Base-by-base conservation (phyloP, 371 early-diverging fungal genomes). In the Rhizopus arrhizus region DNA sequence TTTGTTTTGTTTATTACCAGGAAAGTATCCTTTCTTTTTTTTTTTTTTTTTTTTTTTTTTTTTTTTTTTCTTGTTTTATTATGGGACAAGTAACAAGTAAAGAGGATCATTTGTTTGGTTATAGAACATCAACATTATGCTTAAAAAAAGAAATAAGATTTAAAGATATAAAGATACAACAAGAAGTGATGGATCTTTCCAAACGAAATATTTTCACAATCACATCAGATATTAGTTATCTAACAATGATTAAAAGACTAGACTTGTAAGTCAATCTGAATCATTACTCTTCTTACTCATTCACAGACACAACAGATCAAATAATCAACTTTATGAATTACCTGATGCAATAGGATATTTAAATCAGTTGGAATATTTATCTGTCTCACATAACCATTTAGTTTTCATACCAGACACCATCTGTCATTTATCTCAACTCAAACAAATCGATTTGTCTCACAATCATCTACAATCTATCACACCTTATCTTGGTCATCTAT, bases 331-430 rank as follows among this genome's bases (percentile, higher is more conserved):
- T 28, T 74, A 74, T 31, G 70, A 75, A 7, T 56, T 91, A 33
- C 90, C 89, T 6, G 82, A 81, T 33, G 85, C 85, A n/a, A 80
- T 91, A 62, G 90, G 87, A 13, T 63, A 84, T 40, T 62, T 91
- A 22, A 56, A 66, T 5, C 79, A 77, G 40, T 65, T 91, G 15
- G 75, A 75, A 47, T 83, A 81, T 15, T 67, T 91, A 5, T 79
- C 81, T 34, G 43, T 91, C 2, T 73, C 82, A 28, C 72, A 82
- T 54, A 91, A 91, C 59, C 66, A 69, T 16, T 57, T 91, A 11
- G 68, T 65, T 41, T 62, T 40, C 4, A 61, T 91, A 13, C 91
- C 92, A 8, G 85, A 86, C 11, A 82, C 86, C 15, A 84, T 91
- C 36, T 78, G 86, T 22, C 75, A 84, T 32, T 64, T 91, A 15